Base-by-base conservation (phyloP, 179 eudicot genomes). In the Beta lomatogona region DNA sequence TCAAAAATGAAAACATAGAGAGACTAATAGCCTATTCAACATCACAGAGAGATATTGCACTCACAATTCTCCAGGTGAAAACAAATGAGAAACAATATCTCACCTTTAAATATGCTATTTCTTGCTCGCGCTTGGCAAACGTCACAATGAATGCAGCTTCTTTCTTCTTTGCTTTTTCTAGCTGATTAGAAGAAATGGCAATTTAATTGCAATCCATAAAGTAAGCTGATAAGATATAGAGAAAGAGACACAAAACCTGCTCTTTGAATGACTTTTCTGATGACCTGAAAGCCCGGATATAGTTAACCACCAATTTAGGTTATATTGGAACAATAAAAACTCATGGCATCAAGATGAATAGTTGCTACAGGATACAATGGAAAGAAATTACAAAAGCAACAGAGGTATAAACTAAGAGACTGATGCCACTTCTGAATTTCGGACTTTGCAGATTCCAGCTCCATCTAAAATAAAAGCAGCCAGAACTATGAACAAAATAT, bases 91-190 rank as follows among this genome's bases (percentile, higher is more conserved):
- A 68, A 79, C 74, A 48, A 54, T 60, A 63, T 68, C 85, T 80
- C 69, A 94, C 99, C 97, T 94, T 96, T 83, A 96, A 82, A 76
- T 96, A 97, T 74, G 99, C 97, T 77, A 94, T 92, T 89, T 96
- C 99, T 90, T 94, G 98, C 86, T 96, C 99, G 59, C 98, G 90
- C 78, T 96, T 96, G 61, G 99, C 94, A 92, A 93, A 91, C 45
- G 97, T 94, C 78, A 94, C 97, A 83, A 94, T 91, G 83, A 94
- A 94, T 21, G 97, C 98, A 76, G 99, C 99, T 91, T 96, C 99
- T 87, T 93, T 96, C 79, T 92, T 96, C 88, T 94, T 96, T 80
- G 97, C 97, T 76, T 93, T 96, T 73, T 96, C 99, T 69, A 93
- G 90, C 99, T 96, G 88, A 78, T 48, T 60, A 77, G 44, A 83